Base-by-base conservation (phyloP, 176 grass and related monocot genomes). In the Phoenix dactylifera region DNA sequence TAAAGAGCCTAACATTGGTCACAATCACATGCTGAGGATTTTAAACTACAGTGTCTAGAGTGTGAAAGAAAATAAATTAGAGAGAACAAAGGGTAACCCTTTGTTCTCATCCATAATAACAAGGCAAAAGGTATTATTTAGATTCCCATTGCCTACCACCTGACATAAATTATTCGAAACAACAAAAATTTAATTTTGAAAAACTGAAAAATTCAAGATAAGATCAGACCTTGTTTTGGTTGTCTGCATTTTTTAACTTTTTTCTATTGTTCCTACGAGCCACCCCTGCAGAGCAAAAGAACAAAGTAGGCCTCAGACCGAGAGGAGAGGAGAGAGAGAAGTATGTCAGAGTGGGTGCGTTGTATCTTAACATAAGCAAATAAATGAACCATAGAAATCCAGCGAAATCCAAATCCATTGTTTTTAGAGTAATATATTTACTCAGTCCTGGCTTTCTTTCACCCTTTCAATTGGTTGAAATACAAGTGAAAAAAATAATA, bases 201-300 rank as follows among this genome's bases (percentile, higher is more conserved):
- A 44, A 44, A 14, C 6, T 44, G 28, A 44, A 44, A 44, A 9
- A 44, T 44, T 9, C 35, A 44, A 44, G 35, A 10, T 44, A 44
- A 64, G 28, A 68, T 56, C 77, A 66, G 67, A 95, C 89, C 89
- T 95, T 62, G 78, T 54, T 55, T 77, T 95, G 68, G 81, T 29
- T 29, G 81, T 15, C 65, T 85, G 89, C 89, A 95, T 95, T 65
- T 55, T 72, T 76, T 44, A 64, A 60, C 30, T 16, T 77, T 68
- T 48, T 26, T 69, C 48, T 70, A 53, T 54, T 26, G 28, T 49
- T 63, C 25, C 50, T 49, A 53, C 59, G 44, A 69, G 6, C 26
- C 44, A 69, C 50, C 30, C 66, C 50, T 69, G 19, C 0, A 50
- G 6, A 76, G 55, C 67, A 71, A 64, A 68, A 80, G 55, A 64